Base-by-base conservation (phyloP, 2,329 filamentous ascomycete species). In the Fusarium sp. region DNA sequence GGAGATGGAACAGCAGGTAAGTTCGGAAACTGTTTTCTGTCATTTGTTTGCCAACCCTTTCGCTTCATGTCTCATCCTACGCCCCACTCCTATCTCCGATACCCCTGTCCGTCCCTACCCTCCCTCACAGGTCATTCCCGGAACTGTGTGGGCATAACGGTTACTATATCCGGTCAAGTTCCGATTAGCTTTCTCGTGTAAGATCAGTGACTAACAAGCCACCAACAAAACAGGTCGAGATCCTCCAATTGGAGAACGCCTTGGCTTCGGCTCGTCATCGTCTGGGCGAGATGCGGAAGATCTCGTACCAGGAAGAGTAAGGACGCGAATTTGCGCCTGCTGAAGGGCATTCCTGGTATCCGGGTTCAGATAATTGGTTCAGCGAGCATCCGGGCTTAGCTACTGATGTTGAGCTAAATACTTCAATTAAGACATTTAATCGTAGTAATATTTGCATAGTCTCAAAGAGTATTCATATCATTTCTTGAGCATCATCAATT, bases 1-100 rank as follows among this genome's bases (percentile, higher is more conserved):
- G 74, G 94, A 99, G 83, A 99, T 99, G 96, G 96, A 99, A 83
- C 96, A 99, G 78, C 96, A 99, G 92, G 94, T 97, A 85, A 77
- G 80, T 76, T 42, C 49, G 34, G 38, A 40, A 63, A 36, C 44
- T 46, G 45, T 47, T 38, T 45, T 23, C 34, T 44, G 34, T 59
- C 62, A 57, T 65, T 38, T 64, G 53, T 65, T 65, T 65, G 62
- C 34, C 61, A 51, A 37, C 51, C 57, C 33, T 61, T 36, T 56
- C 40, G 15, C 41, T 8, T 31, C 20, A 31, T 33, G 28, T 57
- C 58, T 23, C 36, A 62, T 36, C 23, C 15, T 16, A 44, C n/a
- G 30, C 49, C 50, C 45, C 52, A 31, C 59, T 62, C 45, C 41
- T 54, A 57, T 33, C 26, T 42, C 47, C 28, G 23, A 61, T 53